These are phyloP conservation scores for Wickerhamomyces bovis DNA, from an alignment of 805 yeast species.

Conservation along the genomic window DNA sequence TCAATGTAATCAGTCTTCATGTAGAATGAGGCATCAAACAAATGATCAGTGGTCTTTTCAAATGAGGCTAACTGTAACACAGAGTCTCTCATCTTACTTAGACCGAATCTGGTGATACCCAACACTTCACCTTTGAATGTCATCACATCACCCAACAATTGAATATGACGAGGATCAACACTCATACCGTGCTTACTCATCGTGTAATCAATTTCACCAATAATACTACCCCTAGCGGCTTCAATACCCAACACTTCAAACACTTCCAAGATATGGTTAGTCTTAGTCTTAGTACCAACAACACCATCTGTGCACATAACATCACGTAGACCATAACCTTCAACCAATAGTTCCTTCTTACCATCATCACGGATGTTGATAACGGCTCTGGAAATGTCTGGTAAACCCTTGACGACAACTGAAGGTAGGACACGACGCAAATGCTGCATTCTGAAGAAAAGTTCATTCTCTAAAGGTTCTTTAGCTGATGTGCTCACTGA, in stretches of 20 bases:
- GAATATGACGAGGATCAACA: conserved; percentile 99
- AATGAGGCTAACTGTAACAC: conserved; percentile 95
- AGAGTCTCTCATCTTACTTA: conserved; percentile 97
- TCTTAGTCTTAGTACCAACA: conserved; percentile 75
- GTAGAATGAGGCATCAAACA: conserved; percentile 96
- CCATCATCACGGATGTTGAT: conserved; percentile 86
- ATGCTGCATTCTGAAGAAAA: conserved; percentile 86
- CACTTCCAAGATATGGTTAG: conserved; percentile 91
- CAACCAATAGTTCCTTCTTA: conserved; percentile 87
- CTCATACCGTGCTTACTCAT: conserved; percentile 99
- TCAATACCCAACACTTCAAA: conserved; percentile 90
- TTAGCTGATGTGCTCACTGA: conserved; percentile 37
- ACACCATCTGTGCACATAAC: conserved; percentile 99
- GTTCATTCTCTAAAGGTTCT: conserved; percentile 36
- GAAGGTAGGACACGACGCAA: conserved; percentile 79
- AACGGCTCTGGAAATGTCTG: conserved; percentile 92
- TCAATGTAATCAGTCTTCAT: conserved; percentile 95
- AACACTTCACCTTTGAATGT: conserved; percentile 96
- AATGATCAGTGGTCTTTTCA: conserved; percentile 96
- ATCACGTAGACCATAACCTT: conserved; percentile 93
- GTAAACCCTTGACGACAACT: conserved; percentile 88
- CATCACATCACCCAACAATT: conserved; percentile 96
- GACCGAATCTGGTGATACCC: conserved; percentile 96
- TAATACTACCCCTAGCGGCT: conserved; percentile 92
- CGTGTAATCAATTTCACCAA: conserved; percentile 91